phyloP scores from a whole-genome alignment of 192 early-diverging fungal genomes.

The Haplosporangium gracile region DNA sequence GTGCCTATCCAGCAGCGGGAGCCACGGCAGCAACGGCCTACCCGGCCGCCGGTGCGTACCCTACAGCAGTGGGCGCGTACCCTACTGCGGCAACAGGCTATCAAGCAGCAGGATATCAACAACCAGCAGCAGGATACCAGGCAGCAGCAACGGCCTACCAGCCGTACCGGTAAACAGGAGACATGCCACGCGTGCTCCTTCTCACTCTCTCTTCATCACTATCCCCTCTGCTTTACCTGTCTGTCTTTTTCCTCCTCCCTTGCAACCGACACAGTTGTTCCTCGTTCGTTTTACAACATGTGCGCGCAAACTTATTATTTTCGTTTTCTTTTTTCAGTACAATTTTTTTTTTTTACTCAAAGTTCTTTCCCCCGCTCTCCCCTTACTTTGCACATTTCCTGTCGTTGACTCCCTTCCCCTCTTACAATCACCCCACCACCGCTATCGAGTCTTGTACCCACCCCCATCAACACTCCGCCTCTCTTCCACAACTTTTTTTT shows the following conservation, averaged over 20 bases:
- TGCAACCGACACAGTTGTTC: neutral
- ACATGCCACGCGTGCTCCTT: conserved; percentile 6
- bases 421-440: neutral
- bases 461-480: neutral
- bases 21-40: conserved; percentile 23
- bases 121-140: conserved; percentile 27
- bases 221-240: neutral
- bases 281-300: neutral
- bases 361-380: neutral
- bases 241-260: neutral
- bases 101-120: conserved; percentile 28
- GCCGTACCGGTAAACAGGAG: conserved; percentile 52
- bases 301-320: neutral
- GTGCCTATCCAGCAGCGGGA: conserved; percentile 20
- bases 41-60: conserved; percentile 22
- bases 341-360: neutral
- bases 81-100: conserved; percentile 18
- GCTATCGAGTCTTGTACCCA: neutral
- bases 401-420: neutral
- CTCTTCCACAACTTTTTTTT: neutral
- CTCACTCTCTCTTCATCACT: neutral
- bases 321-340: neutral
- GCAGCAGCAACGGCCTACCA: conserved; percentile 39
- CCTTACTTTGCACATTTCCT: neutral
- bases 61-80: conserved; percentile 13